phyloP scores from a whole-genome alignment of 192 early-diverging fungal genomes.

The Coemansia nantahalensis region DNA sequence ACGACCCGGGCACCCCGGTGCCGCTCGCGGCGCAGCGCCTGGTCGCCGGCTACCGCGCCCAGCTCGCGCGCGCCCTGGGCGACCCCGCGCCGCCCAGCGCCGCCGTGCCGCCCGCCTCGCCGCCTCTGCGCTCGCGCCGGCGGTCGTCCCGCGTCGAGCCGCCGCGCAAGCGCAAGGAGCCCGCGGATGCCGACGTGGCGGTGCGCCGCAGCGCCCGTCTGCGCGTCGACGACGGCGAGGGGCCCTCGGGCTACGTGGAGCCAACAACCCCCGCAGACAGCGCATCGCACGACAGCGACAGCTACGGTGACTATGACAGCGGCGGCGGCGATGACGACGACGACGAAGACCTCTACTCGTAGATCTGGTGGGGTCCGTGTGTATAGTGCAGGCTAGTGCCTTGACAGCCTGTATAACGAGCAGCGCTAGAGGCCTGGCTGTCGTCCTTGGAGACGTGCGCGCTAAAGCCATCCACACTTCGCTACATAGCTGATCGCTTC shows the following conservation, averaged over 20 bases:
- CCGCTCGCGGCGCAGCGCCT: conserved; percentile 36
- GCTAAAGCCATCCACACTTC: too few species aligned
- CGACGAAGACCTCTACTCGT: conserved; percentile 10
- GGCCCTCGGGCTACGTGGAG: neutral
- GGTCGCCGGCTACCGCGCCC: conserved; percentile 8
- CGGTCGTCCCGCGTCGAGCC: too few species aligned
- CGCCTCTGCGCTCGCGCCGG: too few species aligned
- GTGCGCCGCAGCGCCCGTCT: conserved; percentile 6
- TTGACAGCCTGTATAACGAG: too few species aligned
- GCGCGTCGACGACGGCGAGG: neutral
- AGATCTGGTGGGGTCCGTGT: too few species aligned
- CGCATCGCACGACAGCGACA: neutral
- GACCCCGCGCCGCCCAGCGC: neutral
- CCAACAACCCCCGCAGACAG: neutral
- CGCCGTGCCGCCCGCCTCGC: conserved; percentile 1
- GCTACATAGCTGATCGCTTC: too few species aligned
- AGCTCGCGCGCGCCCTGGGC: conserved; percentile 5
- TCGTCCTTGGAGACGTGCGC: too few species aligned
- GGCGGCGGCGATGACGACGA: conserved; percentile 3
- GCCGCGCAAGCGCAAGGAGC: conserved; percentile 23
- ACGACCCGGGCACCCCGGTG: conserved; percentile 54
- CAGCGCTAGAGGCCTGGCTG: too few species aligned
- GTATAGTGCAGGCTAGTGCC: too few species aligned
- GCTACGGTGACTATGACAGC: conserved; percentile 3
- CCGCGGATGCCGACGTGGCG: neutral